phyloP scores from a whole-genome alignment of 2,329 filamentous ascomycete genomes.

The Calonectria leucothoes region DNA sequence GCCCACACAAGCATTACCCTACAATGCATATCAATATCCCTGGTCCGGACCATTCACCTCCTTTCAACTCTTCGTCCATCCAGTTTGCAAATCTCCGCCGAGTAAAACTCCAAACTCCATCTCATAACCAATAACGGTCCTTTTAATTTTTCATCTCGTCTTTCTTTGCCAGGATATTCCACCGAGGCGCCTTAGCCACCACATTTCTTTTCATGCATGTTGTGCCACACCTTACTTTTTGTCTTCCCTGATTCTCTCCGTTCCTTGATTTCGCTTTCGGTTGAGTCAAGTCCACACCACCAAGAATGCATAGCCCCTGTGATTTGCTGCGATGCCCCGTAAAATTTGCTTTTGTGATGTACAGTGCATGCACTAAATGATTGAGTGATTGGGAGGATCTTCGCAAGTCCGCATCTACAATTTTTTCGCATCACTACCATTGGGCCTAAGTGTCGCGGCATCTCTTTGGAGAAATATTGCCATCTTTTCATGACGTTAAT shows the following conservation, averaged over 20 bases:
- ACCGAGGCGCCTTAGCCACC: neutral
- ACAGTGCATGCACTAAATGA: neutral
- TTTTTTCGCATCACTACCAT: neutral
- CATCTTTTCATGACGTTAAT: neutral
- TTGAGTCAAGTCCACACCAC: neutral
- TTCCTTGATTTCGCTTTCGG: neutral
- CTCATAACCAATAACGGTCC: neutral
- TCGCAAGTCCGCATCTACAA: neutral
- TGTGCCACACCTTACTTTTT: no score
- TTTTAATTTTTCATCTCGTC: neutral
- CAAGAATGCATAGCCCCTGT: neutral
- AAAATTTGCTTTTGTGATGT: neutral
- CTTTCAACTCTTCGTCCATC: neutral
- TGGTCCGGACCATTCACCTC: neutral
- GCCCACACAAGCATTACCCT: neutral
- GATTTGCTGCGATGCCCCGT: neutral
- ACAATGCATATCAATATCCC: neutral
- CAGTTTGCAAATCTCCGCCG: neutral
- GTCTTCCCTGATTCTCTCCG: neutral
- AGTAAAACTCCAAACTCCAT: neutral
- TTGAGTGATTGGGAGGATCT: neutral
- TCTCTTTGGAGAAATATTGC: neutral
- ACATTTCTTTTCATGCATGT: neutral
- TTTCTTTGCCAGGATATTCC: neutral
- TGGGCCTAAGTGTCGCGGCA: neutral